Evolutionary conservation across 2,329 filamentous ascomycete species (phyloP).

Genomic region (Dryadomyces sulphureus): DNA sequence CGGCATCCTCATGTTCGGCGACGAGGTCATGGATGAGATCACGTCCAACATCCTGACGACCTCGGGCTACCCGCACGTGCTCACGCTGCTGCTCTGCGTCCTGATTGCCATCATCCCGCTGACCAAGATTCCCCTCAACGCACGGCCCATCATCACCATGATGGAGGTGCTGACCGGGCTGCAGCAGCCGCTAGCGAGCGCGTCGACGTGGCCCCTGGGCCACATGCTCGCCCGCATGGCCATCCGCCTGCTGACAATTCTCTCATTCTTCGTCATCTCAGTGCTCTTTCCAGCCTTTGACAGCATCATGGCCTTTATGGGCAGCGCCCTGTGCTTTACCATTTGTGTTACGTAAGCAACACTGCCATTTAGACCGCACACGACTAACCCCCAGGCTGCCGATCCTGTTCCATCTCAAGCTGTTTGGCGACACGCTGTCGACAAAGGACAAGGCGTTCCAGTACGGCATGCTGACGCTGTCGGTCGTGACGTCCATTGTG

Average conservation of each 20-base stretch:
- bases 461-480: constrained; percentile 55
- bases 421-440: constrained; percentile 63
- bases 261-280: constrained; percentile 64
- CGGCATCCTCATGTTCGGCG: constrained; percentile 89
- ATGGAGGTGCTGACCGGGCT: constrained; percentile 69
- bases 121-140: constrained; percentile 87
- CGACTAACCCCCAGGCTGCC: constrained; percentile 40
- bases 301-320: constrained; percentile 81
- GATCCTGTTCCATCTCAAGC: constrained; percentile 75
- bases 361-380: neutral
- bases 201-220: constrained; percentile 37
- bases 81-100: constrained; percentile 68
- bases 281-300: constrained; percentile 63
- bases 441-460: constrained; percentile 47
- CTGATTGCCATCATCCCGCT: constrained; percentile 88
- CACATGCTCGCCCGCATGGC: constrained; percentile 42
- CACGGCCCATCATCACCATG: constrained; percentile 75
- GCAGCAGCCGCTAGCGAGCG: constrained; percentile 31
- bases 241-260: constrained; percentile 50
- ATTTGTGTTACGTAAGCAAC: constrained; percentile 65
- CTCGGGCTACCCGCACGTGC: constrained; percentile 53
- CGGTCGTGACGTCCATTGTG: constrained; percentile 52
- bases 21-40: constrained; percentile 73
- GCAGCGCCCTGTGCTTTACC: constrained; percentile 78
- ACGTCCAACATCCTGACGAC: constrained; percentile 76